Conservation (phyloP, 2,329 filamentous ascomycete species). For the Botryotinia narcissicola region DNA sequence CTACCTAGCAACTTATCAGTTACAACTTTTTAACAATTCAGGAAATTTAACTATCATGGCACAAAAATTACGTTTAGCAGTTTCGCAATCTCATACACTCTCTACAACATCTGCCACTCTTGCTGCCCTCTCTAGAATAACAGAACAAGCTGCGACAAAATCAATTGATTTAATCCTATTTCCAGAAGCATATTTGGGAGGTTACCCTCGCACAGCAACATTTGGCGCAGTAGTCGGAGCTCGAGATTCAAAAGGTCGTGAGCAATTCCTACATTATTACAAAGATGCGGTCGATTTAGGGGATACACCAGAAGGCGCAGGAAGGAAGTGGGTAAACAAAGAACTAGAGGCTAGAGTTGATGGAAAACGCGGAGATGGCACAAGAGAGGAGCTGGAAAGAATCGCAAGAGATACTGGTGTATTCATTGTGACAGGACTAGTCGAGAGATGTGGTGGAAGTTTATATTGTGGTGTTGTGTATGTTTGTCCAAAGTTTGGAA, state of each 20-base stretch:
- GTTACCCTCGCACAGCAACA: constrained; percentile 77
- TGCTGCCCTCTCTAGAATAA: constrained; percentile 59
- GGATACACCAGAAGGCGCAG: constrained; percentile 70
- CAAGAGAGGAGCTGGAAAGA: constrained; percentile 73
- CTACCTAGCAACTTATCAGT: not conserved
- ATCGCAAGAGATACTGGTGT: constrained; percentile 76
- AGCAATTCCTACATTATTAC: constrained; percentile 82
- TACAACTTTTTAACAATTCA: not conserved
- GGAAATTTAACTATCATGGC: constrained; percentile 24
- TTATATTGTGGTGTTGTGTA: constrained; percentile 83
- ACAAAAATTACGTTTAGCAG: constrained; percentile 39
- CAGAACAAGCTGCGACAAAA: constrained; percentile 57
- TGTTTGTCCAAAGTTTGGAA: constrained; percentile 69
- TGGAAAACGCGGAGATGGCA: constrained; percentile 66
- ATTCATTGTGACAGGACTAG: constrained; percentile 75
- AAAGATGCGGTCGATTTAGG: constrained; percentile 77
- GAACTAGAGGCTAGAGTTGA: constrained; percentile 51
- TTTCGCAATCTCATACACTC: constrained; percentile 51
- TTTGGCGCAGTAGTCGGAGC: constrained; percentile 76
- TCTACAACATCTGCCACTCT: constrained; percentile 57
- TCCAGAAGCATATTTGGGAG: constrained; percentile 88
- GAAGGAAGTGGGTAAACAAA: constrained; percentile 67
- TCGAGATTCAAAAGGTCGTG: constrained; percentile 66
- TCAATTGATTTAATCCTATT: constrained; percentile 73
- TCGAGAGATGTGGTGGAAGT: constrained; percentile 78